Conservation (phyloP, 2,329 filamentous ascomycete species). For the Penicillium expansum region DNA sequence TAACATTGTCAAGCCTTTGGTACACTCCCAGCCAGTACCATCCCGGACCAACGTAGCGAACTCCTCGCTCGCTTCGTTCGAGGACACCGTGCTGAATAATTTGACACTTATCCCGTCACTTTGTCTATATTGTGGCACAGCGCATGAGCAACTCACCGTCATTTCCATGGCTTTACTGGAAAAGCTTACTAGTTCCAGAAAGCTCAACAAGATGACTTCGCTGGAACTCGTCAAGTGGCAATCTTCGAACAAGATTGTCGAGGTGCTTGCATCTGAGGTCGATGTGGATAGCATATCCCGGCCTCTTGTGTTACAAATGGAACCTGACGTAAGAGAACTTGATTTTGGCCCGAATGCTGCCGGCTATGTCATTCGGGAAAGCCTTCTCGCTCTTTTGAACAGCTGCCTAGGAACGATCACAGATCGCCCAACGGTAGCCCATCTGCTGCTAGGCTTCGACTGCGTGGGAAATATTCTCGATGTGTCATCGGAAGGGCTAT, state of each 20-base stretch:
- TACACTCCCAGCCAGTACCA: constrained; percentile 64
- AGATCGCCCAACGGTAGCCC: constrained; percentile 79
- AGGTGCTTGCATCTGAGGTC: constrained; percentile 78
- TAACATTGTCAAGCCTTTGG: constrained; percentile 76
- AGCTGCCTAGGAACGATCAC: constrained; percentile 73
- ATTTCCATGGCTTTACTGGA: constrained; percentile 78
- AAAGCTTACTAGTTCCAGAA: constrained; percentile 79
- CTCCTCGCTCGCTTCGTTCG: constrained; percentile 79
- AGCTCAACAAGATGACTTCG: constrained; percentile 69
- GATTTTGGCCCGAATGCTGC: constrained; percentile 67
- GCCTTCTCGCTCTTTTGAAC: constrained; percentile 81
- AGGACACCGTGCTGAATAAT: constrained; percentile 83
- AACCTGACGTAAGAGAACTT: constrained; percentile 65
- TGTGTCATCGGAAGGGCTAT: constrained; percentile 66
- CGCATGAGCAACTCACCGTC: constrained; percentile 75
- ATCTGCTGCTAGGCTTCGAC: constrained; percentile 83
- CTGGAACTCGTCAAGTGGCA: constrained; percentile 60
- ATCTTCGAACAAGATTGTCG: constrained; percentile 78
- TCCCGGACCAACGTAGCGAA: constrained; percentile 65
- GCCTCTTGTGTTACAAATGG: constrained; percentile 67
- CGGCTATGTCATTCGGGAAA: constrained; percentile 76
- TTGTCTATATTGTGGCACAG: constrained; percentile 81
- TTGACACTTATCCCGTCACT: constrained; percentile 76
- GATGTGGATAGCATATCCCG: constrained; percentile 76
- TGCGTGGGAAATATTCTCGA: constrained; percentile 70